Percentiles rank a stretch among this genome's conserved stretches.
These are phyloP conservation scores for Globisporangium cylindrosporum DNA, from an alignment of 352 stramenopile genomes.

Conservation along the genomic window DNA sequence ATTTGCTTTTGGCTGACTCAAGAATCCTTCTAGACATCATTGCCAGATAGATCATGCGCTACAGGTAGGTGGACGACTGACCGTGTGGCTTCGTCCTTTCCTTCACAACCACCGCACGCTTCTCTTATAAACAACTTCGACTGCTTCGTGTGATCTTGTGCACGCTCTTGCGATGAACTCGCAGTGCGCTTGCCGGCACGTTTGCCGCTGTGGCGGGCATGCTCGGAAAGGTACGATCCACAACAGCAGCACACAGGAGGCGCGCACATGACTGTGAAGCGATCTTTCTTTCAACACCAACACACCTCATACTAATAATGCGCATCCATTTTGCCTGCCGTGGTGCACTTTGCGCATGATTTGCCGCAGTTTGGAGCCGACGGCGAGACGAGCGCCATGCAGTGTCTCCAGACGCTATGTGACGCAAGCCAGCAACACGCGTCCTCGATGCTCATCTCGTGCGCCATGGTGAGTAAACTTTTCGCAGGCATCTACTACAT, in stretches of 20 bases:
- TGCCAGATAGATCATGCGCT: background rate
- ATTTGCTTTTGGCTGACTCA: background rate
- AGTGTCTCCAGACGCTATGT: slow-evolving; percentile 21
- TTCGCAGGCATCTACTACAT: background rate
- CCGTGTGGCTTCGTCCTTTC: background rate
- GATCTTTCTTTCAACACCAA: background rate
- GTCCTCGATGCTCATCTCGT: slow-evolving; percentile 11
- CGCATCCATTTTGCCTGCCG: background rate
- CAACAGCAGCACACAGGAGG: background rate
- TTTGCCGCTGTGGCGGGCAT: slow-evolving; percentile 54
- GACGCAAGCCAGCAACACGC: background rate
- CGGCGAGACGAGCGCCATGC: slow-evolving; percentile 24
- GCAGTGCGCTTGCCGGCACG: slow-evolving; percentile 52
- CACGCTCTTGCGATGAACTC: background rate
- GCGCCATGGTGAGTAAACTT: background rate
- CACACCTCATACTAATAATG: background rate
- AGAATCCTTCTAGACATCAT: background rate
- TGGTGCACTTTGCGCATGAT: too few relatives aligned
- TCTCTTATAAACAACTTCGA: background rate
- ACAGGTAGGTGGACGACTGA: background rate
- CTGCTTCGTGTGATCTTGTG: background rate
- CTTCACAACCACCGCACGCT: background rate
- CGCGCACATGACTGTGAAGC: background rate
- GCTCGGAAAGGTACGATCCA: slow-evolving; percentile 44
- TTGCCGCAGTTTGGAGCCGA: slow-evolving; percentile 21